Percentiles rank a stretch among this genome's conserved stretches.
Conservation (phyloP, 1,139 yeast species). For the Kodamaea fungicola region DNA sequence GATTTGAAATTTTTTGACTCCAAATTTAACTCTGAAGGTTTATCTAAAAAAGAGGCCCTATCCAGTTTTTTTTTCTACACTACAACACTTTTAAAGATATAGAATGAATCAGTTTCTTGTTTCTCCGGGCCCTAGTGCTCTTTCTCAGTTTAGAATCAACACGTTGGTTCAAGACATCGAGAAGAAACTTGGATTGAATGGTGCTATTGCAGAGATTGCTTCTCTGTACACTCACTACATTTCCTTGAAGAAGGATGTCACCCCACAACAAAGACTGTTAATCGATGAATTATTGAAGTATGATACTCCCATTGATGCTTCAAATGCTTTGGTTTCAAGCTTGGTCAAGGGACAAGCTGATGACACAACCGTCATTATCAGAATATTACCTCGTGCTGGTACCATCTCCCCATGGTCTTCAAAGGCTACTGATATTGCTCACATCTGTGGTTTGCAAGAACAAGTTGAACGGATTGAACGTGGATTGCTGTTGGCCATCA, state of each 20-base stretch:
- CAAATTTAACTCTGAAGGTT: neutral
- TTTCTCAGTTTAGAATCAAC: constrained; percentile 80
- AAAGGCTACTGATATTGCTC: constrained; percentile 92
- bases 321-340: constrained; percentile 46
- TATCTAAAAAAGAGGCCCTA: constrained; percentile 1
- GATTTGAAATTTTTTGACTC: neutral
- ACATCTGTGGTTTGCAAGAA: constrained; percentile 76
- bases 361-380: constrained; percentile 56
- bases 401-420: constrained; percentile 99
- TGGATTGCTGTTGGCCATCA: constrained; percentile 73
- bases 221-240: constrained; percentile 83
- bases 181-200: constrained; percentile 54
- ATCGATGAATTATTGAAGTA: constrained; percentile 68
- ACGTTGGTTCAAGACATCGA: constrained; percentile 72
- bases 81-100: neutral
- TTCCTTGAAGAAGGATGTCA: constrained; percentile 44
- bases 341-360: constrained; percentile 42
- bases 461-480: constrained; percentile 84
- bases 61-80: constrained; percentile 2
- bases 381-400: constrained; percentile 89
- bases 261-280: constrained; percentile 37
- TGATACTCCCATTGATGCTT: constrained; percentile 60
- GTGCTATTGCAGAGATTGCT: constrained; percentile 65
- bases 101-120: constrained; percentile 38
- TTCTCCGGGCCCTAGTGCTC: constrained; percentile 87